A percentile compares a stretch with the other conserved stretches of the same genome.
Conservation (phyloP, 331 rosid species). For the Phaseolus coccineus region DNA sequence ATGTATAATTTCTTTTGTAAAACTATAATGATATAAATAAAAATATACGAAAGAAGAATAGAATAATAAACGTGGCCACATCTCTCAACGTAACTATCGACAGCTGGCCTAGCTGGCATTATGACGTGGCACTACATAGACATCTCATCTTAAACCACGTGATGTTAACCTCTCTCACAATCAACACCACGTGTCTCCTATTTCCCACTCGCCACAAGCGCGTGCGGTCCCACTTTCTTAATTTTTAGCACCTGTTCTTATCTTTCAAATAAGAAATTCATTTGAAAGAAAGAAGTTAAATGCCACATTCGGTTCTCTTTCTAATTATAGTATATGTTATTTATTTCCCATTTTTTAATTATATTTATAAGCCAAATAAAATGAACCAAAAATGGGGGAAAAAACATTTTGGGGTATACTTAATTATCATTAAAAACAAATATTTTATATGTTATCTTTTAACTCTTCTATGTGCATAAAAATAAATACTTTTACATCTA, state of each 20-base stretch:
- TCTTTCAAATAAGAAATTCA: neutral
- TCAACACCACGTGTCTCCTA: constrained; percentile 53
- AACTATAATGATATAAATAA: too few relatives aligned
- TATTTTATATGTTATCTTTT: too few relatives aligned
- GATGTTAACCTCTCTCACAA: constrained; percentile 31
- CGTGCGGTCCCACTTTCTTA: neutral
- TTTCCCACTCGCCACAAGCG: neutral
- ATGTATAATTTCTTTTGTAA: too few relatives aligned
- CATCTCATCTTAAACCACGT: constrained; percentile 50
- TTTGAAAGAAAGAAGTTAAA: neutral
- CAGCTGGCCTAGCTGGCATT: constrained; percentile 51
- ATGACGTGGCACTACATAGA: constrained; percentile 49
- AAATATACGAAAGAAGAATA: neutral
- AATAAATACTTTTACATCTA: too few relatives aligned
- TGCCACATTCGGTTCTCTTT: neutral
- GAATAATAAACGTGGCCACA: constrained; percentile 54
- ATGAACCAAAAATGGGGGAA: neutral
- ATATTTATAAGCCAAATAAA: too few relatives aligned
- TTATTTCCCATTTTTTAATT: neutral
- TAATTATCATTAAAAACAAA: too few relatives aligned
- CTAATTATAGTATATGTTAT: too few relatives aligned
- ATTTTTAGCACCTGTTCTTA: neutral
- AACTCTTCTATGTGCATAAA: too few relatives aligned
- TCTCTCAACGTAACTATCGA: constrained; percentile 42
- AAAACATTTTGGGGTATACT: too few relatives aligned